Percentiles rank a stretch among this genome's conserved stretches.
Evolutionary conservation across 495 filamentous ascomycete genomes (phyloP).

Genomic region (Xylaria grammica): DNA sequence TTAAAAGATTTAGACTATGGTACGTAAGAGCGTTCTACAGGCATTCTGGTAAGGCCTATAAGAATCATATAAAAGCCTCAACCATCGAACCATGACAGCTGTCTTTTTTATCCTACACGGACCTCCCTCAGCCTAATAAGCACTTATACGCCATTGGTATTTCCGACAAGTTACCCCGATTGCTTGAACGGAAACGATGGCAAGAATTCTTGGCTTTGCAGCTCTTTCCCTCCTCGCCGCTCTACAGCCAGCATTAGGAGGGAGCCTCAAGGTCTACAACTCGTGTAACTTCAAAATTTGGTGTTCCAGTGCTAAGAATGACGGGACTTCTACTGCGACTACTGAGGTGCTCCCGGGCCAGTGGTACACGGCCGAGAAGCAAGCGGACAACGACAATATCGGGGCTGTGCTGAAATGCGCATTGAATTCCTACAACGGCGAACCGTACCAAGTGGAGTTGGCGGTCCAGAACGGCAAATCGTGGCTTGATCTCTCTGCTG

Average conservation of each 20-base stretch:
- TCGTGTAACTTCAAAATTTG: conserved; percentile 26
- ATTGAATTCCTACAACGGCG: neutral
- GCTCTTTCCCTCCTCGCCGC: neutral
- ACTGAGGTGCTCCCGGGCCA: neutral
- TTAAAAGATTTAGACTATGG: too few relatives aligned
- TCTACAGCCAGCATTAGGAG: neutral
- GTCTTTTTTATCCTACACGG: too few relatives aligned
- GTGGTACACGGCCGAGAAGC: conserved; percentile 21
- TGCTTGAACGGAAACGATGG: too few relatives aligned
- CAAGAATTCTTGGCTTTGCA: neutral
- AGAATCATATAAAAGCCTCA: too few relatives aligned
- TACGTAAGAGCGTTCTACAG: too few relatives aligned
- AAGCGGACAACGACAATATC: conserved; percentile 25
- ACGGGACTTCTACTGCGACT: conserved; percentile 20
- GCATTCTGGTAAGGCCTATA: too few relatives aligned
- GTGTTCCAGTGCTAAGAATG: conserved; percentile 29
- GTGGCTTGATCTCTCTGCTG: conserved; percentile 28
- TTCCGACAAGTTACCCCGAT: too few relatives aligned
- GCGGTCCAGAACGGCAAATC: conserved; percentile 17
- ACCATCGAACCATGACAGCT: too few relatives aligned
- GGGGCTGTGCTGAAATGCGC: conserved; percentile 30
- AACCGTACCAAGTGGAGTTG: conserved; percentile 30
- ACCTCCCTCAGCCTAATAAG: too few relatives aligned
- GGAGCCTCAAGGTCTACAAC: conserved; percentile 23
- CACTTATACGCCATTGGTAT: too few relatives aligned